A percentile compares a stretch with the other conserved stretches of the same genome.
Evolutionary conservation across 2,329 filamentous ascomycete species (phyloP).

Genomic region (Paecilomyces formosus): DNA sequence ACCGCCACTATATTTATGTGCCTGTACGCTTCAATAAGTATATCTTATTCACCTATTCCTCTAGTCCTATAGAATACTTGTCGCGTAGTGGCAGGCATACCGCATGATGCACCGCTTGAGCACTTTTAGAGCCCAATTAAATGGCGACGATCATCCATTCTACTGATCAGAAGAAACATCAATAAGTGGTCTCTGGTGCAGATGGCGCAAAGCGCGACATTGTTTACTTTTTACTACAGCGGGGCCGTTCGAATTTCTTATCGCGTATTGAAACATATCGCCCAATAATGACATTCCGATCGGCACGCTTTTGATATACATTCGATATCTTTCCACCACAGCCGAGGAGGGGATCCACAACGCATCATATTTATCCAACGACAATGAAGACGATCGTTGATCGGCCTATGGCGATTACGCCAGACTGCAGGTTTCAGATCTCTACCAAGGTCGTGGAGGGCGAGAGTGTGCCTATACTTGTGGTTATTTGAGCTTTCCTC

Average conservation of each 20-base stretch:
- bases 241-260: background rate
- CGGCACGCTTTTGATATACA: background rate
- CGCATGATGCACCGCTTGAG: no score
- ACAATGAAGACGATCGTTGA: conserved; percentile 31
- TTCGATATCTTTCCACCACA: background rate
- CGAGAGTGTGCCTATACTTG: background rate
- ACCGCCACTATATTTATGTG: no score
- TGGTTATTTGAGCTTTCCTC: background rate
- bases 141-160: no score
- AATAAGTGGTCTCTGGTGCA: background rate
- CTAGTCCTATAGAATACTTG: no score
- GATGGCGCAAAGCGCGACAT: background rate
- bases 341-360: background rate
- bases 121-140: no score
- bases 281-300: background rate
- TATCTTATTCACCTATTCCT: no score
- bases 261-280: background rate
- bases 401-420: conserved; percentile 32
- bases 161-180: background rate
- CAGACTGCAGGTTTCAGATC: background rate
- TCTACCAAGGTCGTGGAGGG: background rate
- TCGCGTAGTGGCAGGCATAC: no score
- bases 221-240: background rate
- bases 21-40: no score
- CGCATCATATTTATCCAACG: conserved; percentile 18